phyloP scores from a whole-genome alignment of 2,329 filamentous ascomycete species.

The Blastomyces gilchristii region DNA sequence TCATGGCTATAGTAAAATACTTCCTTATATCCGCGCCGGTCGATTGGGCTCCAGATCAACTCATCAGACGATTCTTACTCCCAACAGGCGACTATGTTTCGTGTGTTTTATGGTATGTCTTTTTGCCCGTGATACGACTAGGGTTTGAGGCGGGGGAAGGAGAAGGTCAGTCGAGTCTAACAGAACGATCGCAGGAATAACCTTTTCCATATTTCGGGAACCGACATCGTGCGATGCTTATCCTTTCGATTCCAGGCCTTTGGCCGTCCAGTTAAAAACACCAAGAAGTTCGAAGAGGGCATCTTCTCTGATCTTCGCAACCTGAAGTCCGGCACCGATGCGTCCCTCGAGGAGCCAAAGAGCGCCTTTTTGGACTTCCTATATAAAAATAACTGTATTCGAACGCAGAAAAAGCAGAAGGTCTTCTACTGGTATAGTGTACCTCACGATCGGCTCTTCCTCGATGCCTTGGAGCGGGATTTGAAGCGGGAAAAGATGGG shows the following conservation, averaged over 20 bases:
- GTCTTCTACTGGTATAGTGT: slow-evolving; percentile 99
- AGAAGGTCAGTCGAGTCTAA: slow-evolving; percentile 7
- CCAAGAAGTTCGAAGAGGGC: slow-evolving; percentile 98
- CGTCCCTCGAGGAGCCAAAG: slow-evolving; percentile 96
- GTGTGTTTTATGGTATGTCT: slow-evolving; percentile 77
- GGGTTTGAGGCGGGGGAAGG: neutral
- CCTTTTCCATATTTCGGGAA: slow-evolving; percentile 97
- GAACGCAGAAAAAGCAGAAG: slow-evolving; percentile 99
- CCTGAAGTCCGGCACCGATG: slow-evolving; percentile 95
- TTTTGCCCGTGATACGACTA: neutral
- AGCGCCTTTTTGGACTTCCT: slow-evolving; percentile 96
- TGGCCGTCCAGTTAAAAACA: slow-evolving; percentile 96
- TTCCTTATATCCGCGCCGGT: slow-evolving; percentile 98
- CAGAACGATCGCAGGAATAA: slow-evolving; percentile 59
- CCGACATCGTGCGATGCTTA: slow-evolving; percentile 94
- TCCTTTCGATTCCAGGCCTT: slow-evolving; percentile 98
- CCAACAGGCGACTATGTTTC: slow-evolving; percentile 98
- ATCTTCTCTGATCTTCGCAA: slow-evolving; percentile 99
- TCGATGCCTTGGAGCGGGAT: slow-evolving; percentile 93
- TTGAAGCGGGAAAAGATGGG: slow-evolving; percentile 99
- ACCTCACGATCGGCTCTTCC: slow-evolving; percentile 90
- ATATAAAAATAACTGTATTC: slow-evolving; percentile 99
- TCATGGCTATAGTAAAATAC: slow-evolving; percentile 67
- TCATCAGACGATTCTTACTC: slow-evolving; percentile 88
- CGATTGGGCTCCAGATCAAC: slow-evolving; percentile 94